phyloP scores from a whole-genome alignment of 1,284 basidiomycete species.

The Phylloboletellus chloephorus region DNA sequence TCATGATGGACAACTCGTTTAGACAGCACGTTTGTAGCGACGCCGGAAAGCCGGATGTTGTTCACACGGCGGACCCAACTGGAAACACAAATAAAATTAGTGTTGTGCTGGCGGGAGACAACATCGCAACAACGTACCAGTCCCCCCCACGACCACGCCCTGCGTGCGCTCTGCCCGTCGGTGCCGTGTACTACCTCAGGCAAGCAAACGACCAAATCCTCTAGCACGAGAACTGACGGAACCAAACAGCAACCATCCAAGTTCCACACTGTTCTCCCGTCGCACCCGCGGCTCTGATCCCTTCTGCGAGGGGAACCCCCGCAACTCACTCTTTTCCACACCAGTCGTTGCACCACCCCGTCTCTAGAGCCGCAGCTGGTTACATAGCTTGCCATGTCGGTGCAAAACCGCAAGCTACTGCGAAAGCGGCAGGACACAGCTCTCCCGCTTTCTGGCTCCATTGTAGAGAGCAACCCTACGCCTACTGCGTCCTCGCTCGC shows the following conservation, averaged over 20 bases:
- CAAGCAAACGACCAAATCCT: no score
- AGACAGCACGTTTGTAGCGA: no score
- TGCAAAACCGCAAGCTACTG: constrained; percentile 2
- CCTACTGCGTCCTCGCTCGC: constrained; percentile 24
- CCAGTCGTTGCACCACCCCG: constrained; percentile 11
- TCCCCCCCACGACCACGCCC: no score
- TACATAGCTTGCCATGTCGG: constrained; percentile 13
- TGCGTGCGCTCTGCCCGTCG: background rate
- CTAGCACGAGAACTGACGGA: constrained; percentile 13
- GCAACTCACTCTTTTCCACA: constrained; percentile 14
- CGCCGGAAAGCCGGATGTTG: no score
- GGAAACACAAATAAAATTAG: no score
- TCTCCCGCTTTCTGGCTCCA: constrained; percentile 23
- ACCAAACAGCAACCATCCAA: constrained; percentile 14
- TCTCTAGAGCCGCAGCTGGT: constrained; percentile 2
- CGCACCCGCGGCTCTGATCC: constrained; percentile 11
- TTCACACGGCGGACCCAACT: no score
- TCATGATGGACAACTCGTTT: no score
- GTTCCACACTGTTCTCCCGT: constrained; percentile 6
- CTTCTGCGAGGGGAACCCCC: constrained; percentile 21
- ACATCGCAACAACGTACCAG: no score
- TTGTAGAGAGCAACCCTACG: constrained; percentile 20
- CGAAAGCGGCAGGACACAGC: constrained; percentile 14
- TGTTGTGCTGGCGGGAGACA: no score
- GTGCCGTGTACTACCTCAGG: no score